Conservation (phyloP, 2,329 filamentous ascomycete genomes). For the Alternaria alternata region DNA sequence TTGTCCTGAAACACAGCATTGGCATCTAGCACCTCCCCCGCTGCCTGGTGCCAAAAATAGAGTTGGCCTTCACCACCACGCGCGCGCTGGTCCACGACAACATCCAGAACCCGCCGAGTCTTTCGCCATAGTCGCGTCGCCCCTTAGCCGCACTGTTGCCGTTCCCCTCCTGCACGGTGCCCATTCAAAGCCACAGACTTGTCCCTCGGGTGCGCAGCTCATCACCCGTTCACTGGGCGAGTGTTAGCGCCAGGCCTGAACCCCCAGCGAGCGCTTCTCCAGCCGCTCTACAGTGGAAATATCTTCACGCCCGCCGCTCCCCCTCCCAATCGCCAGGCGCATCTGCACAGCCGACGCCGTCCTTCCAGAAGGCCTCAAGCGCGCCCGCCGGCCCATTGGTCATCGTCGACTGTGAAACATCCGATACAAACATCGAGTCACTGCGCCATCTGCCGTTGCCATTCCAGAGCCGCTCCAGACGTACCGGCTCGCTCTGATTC, state of each 20-base stretch:
- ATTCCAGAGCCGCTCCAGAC: constrained; percentile 33
- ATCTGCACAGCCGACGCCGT: constrained; percentile 10
- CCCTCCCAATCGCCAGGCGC: constrained; percentile 35
- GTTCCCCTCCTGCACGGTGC: constrained; percentile 16
- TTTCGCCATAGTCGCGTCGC: constrained; percentile 19
- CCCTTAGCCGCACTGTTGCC: constrained; percentile 12
- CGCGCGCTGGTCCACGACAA: constrained; percentile 21
- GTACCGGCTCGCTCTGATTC: constrained; percentile 35
- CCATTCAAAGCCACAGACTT: constrained; percentile 18
- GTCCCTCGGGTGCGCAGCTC: constrained; percentile 24
- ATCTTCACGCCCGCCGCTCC: constrained; percentile 29
- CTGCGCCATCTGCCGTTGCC: constrained; percentile 27
- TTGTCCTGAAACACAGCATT: constrained; percentile 40
- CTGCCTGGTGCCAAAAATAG: constrained; percentile 41
- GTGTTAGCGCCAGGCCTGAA: constrained; percentile 47
- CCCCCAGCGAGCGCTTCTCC: constrained; percentile 45
- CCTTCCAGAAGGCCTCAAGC: constrained; percentile 37
- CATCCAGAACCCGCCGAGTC: constrained; percentile 5
- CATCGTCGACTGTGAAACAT: constrained; percentile 26
- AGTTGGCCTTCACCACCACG: constrained; percentile 26
- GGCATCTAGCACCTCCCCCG: constrained; percentile 35
- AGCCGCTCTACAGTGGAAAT: constrained; percentile 42
- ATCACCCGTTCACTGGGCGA: constrained; percentile 45
- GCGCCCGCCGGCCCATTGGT: constrained; percentile 41
- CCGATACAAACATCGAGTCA: constrained; percentile 29